Evolutionary conservation across 495 filamentous ascomycete species (phyloP), one percentile per base, ranked within the genome.

Genomic region (Talaromyces stipitatus): DNA sequence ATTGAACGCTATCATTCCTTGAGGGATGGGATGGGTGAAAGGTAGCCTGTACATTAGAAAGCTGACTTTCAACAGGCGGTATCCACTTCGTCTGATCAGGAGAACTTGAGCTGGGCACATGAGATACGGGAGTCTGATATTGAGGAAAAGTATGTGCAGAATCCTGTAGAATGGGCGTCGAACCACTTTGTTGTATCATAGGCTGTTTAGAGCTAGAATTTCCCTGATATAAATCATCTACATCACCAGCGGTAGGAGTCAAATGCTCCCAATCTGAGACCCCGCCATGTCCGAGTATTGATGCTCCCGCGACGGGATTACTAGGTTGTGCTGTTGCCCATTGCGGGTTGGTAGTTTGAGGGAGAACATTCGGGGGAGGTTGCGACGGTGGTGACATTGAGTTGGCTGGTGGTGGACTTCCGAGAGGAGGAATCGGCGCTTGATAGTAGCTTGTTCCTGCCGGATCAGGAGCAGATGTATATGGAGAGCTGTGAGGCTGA

Each of bases 221-320:
- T 50, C 27, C 22, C 22, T 33, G 55, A 38, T 50, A 36, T 30
- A 50, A 50, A 48, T 71, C 67, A 36, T 71, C 67, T 32, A 69
- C 55, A 48, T 69, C 68, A 56, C 65, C 64, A 11, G 68, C 64
- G 38, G 66, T 60, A 30, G 65, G 58, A 6, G 62, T 70, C 58
- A 84, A 73, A 61, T 82, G 76, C 54, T 84, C 82, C 82, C 81
- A 84, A 56, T 82, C 82, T n/a, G 81, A 83, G 1, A 81, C 82
- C 1, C 75, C 73, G 6, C 79, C 79, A 54, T 68, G 63, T 0
- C 82, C 81, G 30, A 85, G 60, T 12, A 77, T 77, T 53, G 80
- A 81, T 10, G 72, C 41, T 41, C 60, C 59, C 12, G 69, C 56
- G 5, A 62, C 46, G 11, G 64, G 32, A 20, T 24, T 20, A 14